A percentile compares a stretch with the other conserved stretches of the same genome.
These are phyloP conservation scores for Sporobolomyces pararoseus DNA, from an alignment of 768 basidiomycete species.

Conservation along the genomic window DNA sequence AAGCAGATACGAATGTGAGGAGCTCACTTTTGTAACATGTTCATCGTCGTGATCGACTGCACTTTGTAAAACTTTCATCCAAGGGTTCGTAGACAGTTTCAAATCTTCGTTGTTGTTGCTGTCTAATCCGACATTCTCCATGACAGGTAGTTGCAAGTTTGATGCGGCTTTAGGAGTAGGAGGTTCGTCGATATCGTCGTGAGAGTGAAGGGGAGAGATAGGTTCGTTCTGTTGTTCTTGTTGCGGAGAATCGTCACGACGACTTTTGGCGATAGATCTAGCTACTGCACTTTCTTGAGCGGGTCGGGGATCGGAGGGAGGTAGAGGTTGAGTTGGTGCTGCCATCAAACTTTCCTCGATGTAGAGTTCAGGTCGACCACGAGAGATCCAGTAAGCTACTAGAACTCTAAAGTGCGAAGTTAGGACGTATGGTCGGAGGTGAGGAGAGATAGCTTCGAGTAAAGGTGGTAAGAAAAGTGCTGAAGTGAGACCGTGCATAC, in stretches of 20 bases:
- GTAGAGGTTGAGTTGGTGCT: slow-evolving; percentile 25
- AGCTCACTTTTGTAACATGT: slow-evolving; percentile 42
- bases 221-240: neutral
- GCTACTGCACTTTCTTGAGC: neutral
- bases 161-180: slow-evolving; percentile 15
- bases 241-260: neutral
- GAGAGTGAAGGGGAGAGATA: neutral
- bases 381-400: slow-evolving; percentile 44
- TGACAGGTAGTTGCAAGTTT: neutral
- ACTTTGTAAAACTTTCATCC: slow-evolving; percentile 29
- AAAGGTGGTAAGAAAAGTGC: slow-evolving; percentile 44
- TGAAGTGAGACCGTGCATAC: slow-evolving; percentile 45
- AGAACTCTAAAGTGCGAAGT: slow-evolving; percentile 43
- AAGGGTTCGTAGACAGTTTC: slow-evolving; percentile 18
- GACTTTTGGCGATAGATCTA: neutral
- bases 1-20: neutral
- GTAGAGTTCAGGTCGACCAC: slow-evolving; percentile 42
- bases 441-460: slow-evolving; percentile 43
- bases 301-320: neutral
- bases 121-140: neutral
- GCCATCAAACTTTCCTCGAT: slow-evolving; percentile 43
- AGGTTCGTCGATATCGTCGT: slow-evolving; percentile 17
- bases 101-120: neutral
- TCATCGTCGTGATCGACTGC: slow-evolving; percentile 44
- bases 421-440: slow-evolving; percentile 42